Evolutionary conservation across 805 yeast genomes (phyloP).

Genomic region (Wickerhamiella cacticola): DNA sequence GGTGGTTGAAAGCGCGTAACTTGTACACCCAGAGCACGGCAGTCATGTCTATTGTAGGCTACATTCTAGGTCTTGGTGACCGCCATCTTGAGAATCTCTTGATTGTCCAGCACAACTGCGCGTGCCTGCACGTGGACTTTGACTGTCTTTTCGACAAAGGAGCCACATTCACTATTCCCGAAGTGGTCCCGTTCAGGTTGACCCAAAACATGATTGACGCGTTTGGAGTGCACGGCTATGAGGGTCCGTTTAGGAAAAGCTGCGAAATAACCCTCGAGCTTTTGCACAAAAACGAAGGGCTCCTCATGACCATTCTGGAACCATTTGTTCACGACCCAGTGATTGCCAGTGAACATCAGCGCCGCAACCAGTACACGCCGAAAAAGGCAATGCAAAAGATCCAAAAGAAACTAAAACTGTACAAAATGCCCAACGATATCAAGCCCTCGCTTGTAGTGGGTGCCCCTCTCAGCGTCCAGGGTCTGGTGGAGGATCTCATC

Average conservation of each 20-base stretch:
- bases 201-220: constrained; percentile 87
- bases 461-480: constrained; percentile 76
- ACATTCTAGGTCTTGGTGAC: constrained; percentile 87
- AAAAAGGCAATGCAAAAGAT: constrained; percentile 51
- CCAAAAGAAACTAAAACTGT: constrained; percentile 71
- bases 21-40: constrained; percentile 69
- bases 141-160: constrained; percentile 89
- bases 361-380: constrained; percentile 32
- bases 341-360: constrained; percentile 49
- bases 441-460: constrained; percentile 30
- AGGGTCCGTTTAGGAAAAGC: constrained; percentile 75
- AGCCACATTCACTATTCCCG: constrained; percentile 59
- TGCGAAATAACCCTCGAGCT: constrained; percentile 72
- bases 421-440: constrained; percentile 49
- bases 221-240: constrained; percentile 68
- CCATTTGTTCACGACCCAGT: constrained; percentile 88
- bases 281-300: constrained; percentile 66
- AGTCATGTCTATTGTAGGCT: constrained; percentile 96
- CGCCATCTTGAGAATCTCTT: constrained; percentile 89
- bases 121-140: constrained; percentile 85
- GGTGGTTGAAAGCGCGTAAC: constrained; percentile 75
- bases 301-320: constrained; percentile 80
- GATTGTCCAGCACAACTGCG: constrained; percentile 60
- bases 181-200: constrained; percentile 83
- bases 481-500: constrained; percentile 82